Percentiles rank a stretch among this genome's conserved stretches.
phyloP scores from a whole-genome alignment of 805 yeast species.

The Nakazawaea anatomiae region DNA sequence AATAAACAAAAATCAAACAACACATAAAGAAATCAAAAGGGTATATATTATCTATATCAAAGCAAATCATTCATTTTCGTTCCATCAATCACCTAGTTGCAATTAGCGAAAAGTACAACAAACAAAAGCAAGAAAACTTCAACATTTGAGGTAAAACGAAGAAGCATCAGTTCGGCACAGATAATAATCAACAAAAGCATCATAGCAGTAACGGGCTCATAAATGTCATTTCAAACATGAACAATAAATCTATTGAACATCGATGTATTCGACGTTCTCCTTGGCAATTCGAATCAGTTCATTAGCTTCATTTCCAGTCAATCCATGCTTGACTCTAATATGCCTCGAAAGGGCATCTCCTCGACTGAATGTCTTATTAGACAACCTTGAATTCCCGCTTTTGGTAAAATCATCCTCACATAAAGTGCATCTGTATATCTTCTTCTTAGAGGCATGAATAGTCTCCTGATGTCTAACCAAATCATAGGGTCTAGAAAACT shows the following conservation, averaged over 20 bases:
- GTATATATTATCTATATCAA: not conserved
- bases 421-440: constrained; percentile 77
- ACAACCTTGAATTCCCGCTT: constrained; percentile 31
- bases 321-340: constrained; percentile 83
- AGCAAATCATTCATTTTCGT: too few species aligned
- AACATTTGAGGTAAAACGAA: too few species aligned
- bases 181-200: too few species aligned
- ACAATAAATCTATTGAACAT: not conserved
- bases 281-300: constrained; percentile 71
- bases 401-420: constrained; percentile 68
- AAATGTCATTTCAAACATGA: too few species aligned
- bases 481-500: constrained; percentile 92
- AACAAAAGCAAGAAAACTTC: too few species aligned
- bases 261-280: constrained; percentile 62
- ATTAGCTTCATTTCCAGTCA: constrained; percentile 59
- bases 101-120: too few species aligned
- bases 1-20: not conserved
- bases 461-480: constrained; percentile 94
- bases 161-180: too few species aligned
- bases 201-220: too few species aligned
- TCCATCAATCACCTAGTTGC: too few species aligned
- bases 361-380: constrained; percentile 73
- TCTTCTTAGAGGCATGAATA: constrained; percentile 84
- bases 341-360: constrained; percentile 94
- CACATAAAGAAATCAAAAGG: not conserved